Conservation (phyloP, 305 asterid species). For the Rubia occidens region DNA sequence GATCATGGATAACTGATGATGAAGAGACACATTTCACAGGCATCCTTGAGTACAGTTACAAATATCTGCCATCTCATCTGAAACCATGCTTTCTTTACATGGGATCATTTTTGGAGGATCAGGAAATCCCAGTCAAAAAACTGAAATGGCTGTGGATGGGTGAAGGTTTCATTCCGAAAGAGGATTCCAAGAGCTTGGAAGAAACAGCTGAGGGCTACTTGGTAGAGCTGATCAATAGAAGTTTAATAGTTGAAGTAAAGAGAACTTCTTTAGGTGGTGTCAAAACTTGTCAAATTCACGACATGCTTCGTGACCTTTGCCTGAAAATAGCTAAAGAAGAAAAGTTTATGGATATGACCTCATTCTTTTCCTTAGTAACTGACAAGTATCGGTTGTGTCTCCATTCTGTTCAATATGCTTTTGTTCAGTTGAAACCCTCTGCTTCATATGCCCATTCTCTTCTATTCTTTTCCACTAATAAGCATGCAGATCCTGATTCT, state of each 20-base stretch:
- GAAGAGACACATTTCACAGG: neutral
- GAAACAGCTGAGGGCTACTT: slow-evolving; percentile 20
- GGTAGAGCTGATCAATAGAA: neutral
- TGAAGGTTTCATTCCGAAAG: slow-evolving; percentile 21
- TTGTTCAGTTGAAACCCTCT: neutral
- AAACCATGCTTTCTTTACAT: slow-evolving; percentile 24
- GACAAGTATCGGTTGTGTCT: neutral
- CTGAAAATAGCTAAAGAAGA: slow-evolving; percentile 17
- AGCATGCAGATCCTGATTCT: neutral
- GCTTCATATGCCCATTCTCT: slow-evolving; percentile 9
- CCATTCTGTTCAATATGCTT: neutral
- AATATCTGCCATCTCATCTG: slow-evolving; percentile 17
- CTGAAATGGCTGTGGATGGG: slow-evolving; percentile 24
- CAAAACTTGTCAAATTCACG: slow-evolving; percentile 11
- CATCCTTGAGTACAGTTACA: slow-evolving; percentile 21
- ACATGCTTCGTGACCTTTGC: slow-evolving; percentile 25
- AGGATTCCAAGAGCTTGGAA: slow-evolving; percentile 10
- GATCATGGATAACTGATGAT: neutral
- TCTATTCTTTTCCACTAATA: neutral
- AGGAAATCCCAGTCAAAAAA: slow-evolving; percentile 5
- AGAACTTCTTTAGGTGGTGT: neutral
- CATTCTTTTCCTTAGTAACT: neutral
- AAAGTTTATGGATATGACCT: slow-evolving; percentile 8
- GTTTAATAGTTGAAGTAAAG: neutral
- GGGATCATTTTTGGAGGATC: slow-evolving; percentile 6